A percentile compares a stretch with the other conserved stretches of the same genome.
Conservation (phyloP, 495 filamentous ascomycete genomes). For the Podospora sp. region DNA sequence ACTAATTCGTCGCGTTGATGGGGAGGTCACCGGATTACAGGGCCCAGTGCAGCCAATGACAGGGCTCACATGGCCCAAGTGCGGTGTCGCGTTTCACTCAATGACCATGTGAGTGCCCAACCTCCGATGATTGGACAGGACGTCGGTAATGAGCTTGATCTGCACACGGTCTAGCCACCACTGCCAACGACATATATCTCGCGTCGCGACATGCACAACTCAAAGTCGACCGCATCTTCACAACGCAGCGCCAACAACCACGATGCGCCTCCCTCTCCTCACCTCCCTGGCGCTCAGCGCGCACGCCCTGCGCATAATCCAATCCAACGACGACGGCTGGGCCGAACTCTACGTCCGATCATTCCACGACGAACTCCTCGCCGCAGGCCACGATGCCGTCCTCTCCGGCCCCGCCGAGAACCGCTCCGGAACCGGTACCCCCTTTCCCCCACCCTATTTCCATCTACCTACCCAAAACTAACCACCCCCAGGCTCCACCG, state of each 20-base stretch:
- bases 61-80: background rate
- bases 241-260: background rate
- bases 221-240: slow-evolving; percentile 6
- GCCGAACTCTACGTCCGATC: slow-evolving; percentile 65
- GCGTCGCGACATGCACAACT: background rate
- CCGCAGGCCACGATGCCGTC: slow-evolving; percentile 59
- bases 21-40: background rate
- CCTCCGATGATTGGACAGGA: background rate
- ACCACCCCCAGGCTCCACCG: slow-evolving; percentile 50
- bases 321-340: slow-evolving; percentile 74
- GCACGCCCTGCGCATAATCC: slow-evolving; percentile 55
- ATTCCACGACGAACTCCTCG: slow-evolving; percentile 54
- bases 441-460: background rate
- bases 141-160: background rate
- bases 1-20: background rate
- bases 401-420: slow-evolving; percentile 67
- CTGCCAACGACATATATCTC: background rate
- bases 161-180: background rate
- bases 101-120: background rate
- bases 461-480: background rate
- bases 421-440: slow-evolving; percentile 60
- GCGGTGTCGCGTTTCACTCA: background rate
- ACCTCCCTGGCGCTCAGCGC: slow-evolving; percentile 1
- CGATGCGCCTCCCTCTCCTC: background rate
- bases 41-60: background rate